Base-by-base conservation (phyloP, 805 yeast species). In the Myxozyma mucilagina region DNA sequence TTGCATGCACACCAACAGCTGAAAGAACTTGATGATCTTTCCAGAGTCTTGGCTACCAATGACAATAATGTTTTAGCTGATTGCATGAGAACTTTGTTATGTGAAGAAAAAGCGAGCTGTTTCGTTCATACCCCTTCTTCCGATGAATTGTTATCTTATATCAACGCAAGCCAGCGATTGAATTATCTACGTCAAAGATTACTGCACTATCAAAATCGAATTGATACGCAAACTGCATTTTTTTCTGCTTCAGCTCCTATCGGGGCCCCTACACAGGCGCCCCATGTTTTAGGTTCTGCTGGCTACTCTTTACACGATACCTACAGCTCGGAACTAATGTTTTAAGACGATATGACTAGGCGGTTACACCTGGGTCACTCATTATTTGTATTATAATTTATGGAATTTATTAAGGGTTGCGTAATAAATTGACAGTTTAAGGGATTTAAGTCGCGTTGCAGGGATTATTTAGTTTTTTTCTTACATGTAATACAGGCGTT, bases 11-110 rank as follows among this genome's bases (percentile, higher is more conserved):
- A n/a, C 10, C 54, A 24, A 14, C 54, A 38, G 54, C 45, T 20
- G 14, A 49, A 49, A 13, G 54, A 50, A 45, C 18, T 50, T 11
- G 54, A 50, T 24, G 54, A 50, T 18, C 14, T 50, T 4, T 38
- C 24, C 43, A 13, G 16, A 11, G 34, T 36, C 1, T 18, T 50
- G 10, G 18, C 54, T 8, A 20, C 36, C 13, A 39, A 36, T 24
- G 45, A 39, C 14, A 35, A 8, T 34, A 24, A 41, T 8, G 29
- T 38, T 20, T 36, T 50, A 8, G 35, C 10, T 14, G 38, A 29
- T 13, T 50, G 14, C 20, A 4, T 50, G 24, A 44, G 54, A 10
- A 50, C 45, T 13, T 36, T 50, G 24, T 35, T 50, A 31, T 20
- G 38, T n/a, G 51, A 31, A 13, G 39, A 34, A 9, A 47, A 34